phyloP scores from a whole-genome alignment of 495 filamentous ascomycete species.

The Daldinia vernicosa region DNA sequence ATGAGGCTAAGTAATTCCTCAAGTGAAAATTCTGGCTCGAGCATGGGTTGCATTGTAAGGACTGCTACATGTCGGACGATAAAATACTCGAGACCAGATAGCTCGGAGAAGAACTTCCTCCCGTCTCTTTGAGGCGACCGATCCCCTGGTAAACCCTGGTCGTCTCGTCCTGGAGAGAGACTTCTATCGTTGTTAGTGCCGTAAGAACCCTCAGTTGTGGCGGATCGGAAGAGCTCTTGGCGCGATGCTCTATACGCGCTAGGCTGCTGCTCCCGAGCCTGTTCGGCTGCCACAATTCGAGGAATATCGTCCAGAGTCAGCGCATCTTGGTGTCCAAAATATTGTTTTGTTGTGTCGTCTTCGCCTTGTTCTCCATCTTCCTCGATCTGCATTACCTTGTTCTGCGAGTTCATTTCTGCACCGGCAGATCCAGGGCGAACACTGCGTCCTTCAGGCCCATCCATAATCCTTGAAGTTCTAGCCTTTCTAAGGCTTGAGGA shows the following conservation, averaged over 20 bases:
- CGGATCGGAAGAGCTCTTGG: conserved; percentile 74
- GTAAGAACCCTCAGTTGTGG: conserved; percentile 70
- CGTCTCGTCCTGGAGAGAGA: conserved; percentile 71
- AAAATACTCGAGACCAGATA: conserved; percentile 95
- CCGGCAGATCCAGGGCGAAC: conserved; percentile 83
- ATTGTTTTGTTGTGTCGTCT: conserved; percentile 76
- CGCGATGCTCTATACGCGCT: conserved; percentile 74
- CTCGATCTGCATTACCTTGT: conserved; percentile 77
- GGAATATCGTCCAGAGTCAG: conserved; percentile 96
- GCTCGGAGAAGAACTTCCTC: conserved; percentile 93
- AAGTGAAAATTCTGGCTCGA: conserved; percentile 88
- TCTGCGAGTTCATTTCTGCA: conserved; percentile 66
- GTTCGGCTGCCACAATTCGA: conserved; percentile 94
- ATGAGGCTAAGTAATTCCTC: conserved; percentile 96
- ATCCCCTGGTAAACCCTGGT: conserved; percentile 57
- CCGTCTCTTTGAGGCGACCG: conserved; percentile 59
- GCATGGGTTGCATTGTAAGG: conserved; percentile 90
- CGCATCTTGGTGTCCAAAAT: conserved; percentile 89
- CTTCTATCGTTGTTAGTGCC: conserved; percentile 81
- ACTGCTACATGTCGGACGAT: conserved; percentile 96
- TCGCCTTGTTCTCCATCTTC: conserved; percentile 82
- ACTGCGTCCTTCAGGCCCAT: conserved; percentile 83
- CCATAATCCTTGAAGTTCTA: conserved; percentile 89
- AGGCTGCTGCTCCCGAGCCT: conserved; percentile 89
- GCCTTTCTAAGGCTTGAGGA: conserved; percentile 92